phyloP scores from a whole-genome alignment of 1,139 yeast genomes.

The Yamadazyma spencermartinsiae region DNA sequence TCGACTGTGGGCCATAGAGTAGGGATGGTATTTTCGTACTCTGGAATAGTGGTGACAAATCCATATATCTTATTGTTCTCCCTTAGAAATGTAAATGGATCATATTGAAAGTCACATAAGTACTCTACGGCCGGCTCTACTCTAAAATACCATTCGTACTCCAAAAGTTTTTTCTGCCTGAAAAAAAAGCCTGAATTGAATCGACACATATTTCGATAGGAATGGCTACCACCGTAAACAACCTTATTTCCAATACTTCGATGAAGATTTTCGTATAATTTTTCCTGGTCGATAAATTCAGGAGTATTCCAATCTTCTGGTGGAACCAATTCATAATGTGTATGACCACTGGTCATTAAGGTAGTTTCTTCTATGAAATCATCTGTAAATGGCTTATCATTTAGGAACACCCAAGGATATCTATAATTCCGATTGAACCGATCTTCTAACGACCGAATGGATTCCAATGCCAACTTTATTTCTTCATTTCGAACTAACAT shows the following conservation, averaged over 20 bases:
- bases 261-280: slow-evolving; percentile 25
- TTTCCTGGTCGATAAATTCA: slow-evolving; percentile 31
- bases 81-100: slow-evolving; percentile 41
- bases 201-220: slow-evolving; percentile 52
- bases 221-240: slow-evolving; percentile 41
- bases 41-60: slow-evolving; percentile 45
- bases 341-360: slow-evolving; percentile 81
- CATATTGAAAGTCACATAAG: slow-evolving; percentile 51
- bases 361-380: slow-evolving; percentile 57
- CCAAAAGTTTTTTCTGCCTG: slow-evolving; percentile 36
- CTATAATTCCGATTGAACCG: slow-evolving; percentile 45
- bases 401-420: slow-evolving; percentile 50
- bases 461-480: slow-evolving; percentile 39
- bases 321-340: slow-evolving; percentile 50
- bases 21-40: slow-evolving; percentile 54
- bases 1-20: slow-evolving; percentile 79
- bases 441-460: slow-evolving; percentile 48
- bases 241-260: slow-evolving; percentile 26
- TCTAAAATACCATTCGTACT: slow-evolving; percentile 48
- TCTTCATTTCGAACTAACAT: slow-evolving; percentile 48
- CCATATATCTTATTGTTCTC: slow-evolving; percentile 41
- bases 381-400: slow-evolving; percentile 43
- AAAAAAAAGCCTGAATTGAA: slow-evolving; percentile 49
- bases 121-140: slow-evolving; percentile 51
- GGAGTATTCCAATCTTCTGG: slow-evolving; percentile 47